These are phyloP conservation scores for button mushroom (Agaricus bisporus) DNA, from an alignment of 768 basidiomycete species.

Conservation along the genomic window DNA sequence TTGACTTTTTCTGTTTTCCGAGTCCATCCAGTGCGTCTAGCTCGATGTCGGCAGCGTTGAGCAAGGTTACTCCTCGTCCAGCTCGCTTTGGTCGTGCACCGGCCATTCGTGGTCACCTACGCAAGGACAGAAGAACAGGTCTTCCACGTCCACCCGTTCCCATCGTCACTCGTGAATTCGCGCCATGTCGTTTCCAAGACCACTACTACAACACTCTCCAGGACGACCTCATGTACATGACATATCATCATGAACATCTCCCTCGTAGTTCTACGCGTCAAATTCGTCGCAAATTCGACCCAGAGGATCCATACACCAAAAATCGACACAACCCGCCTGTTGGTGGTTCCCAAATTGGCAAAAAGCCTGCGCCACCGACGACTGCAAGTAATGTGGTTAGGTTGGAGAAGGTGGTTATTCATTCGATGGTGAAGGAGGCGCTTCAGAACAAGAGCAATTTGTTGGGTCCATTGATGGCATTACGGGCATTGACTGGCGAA, in stretches of 20 bases:
- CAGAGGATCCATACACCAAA: conserved; percentile 75
- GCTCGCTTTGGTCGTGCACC: conserved; percentile 50
- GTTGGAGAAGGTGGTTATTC: conserved; percentile 81
- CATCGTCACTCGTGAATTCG: conserved; percentile 62
- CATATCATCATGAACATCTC: conserved; percentile 68
- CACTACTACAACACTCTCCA: conserved; percentile 82
- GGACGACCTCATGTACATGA: conserved; percentile 92
- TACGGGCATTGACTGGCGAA: conserved; percentile 85
- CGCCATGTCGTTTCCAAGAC: conserved; percentile 66
- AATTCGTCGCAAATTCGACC: conserved; percentile 68
- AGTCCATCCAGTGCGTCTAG: not conserved
- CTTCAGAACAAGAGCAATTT: conserved; percentile 64
- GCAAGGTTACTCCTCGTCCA: not conserved
- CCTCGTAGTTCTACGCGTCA: conserved; percentile 47
- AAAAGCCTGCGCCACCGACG: conserved; percentile 62
- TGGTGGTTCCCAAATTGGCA: conserved; percentile 63
- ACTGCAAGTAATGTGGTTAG: conserved; percentile 62
- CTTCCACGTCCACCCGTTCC: conserved; percentile 71
- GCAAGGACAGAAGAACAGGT: conserved; percentile 40
- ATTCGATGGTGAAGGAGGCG: conserved; percentile 82
- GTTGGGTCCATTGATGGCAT: conserved; percentile 79
- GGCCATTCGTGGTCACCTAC: conserved; percentile 35
- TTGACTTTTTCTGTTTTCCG: not conserved
- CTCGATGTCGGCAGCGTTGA: conserved; percentile 4
- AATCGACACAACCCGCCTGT: conserved; percentile 71